Evolutionary conservation across 2,329 filamentous ascomycete genomes (phyloP), one percentile per base, ranked within the genome.

Genomic region (Fusarium sororula): DNA sequence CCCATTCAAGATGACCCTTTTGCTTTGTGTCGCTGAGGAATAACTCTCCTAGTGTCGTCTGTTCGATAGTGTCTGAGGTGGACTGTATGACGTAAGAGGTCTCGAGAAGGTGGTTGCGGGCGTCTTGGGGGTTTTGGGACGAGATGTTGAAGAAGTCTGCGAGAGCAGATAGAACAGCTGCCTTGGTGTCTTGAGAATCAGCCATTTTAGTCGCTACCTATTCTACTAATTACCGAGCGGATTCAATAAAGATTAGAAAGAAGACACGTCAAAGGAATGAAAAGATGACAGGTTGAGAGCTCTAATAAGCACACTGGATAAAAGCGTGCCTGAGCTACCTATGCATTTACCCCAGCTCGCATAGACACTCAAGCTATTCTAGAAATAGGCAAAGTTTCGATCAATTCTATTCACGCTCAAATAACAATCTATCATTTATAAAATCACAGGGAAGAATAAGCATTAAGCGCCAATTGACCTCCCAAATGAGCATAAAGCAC

Each of bases 401-500:
- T 61, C 28, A 26, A 45, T 64, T 64, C 44, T 59, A 48, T 55
- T 59, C 38, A 63, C 62, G 60, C 66, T 74, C 54, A 35, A 35
- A 35, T 15, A 24, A 2, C n/a, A 24, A 24, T 51, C 47, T 66
- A 63, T 66, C 39, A 58, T 59, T 35, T 42, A 9, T 38, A 12
- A 56, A 18, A 26, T 68, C 42, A 76, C 30, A 77, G n/a, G 12
- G 70, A 71, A 17, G 88, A 87, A 80, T 94, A 94, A 0, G 91
- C 91, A 82, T 91, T 93, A 66, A 94, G 80, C 0, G 91, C 92
- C 78, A 92, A 80, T 82, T 93, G 91, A 0, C 92, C 92, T 17
- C 92, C 92, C 30, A 93, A 80, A 81, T 94, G 92, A 3, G 91
- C 91, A 81, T 93, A 94, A 66, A 94, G 78, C 38, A 94, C 89